Conservation (phyloP, 2,329 filamentous ascomycete genomes). For the Penicillium hesseltinei region DNA sequence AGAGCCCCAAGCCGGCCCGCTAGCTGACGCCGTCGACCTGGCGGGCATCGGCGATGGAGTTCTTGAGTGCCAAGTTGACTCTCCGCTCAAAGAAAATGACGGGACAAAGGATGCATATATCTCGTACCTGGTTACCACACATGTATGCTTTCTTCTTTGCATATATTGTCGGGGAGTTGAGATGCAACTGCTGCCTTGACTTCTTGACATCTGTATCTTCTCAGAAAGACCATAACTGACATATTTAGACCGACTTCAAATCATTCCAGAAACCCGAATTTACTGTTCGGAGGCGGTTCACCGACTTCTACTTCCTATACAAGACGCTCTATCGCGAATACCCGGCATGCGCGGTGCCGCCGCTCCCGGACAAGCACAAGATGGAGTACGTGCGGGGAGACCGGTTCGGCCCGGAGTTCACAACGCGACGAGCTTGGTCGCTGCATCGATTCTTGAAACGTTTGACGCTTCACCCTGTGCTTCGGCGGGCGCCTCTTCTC, state of each 20-base stretch:
- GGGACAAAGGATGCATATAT: slow-evolving; percentile 96
- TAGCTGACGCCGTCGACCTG: slow-evolving; percentile 57
- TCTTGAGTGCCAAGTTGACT: slow-evolving; percentile 78
- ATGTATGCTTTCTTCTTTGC: slow-evolving; percentile 55
- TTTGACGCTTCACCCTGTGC: slow-evolving; percentile 80
- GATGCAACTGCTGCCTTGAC: slow-evolving; percentile 18
- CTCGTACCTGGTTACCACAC: slow-evolving; percentile 88
- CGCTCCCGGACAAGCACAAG: slow-evolving; percentile 95
- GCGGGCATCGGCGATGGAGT: slow-evolving; percentile 68
- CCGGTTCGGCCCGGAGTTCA: slow-evolving; percentile 92
- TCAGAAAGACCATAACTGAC: slow-evolving; percentile 13
- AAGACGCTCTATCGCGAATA: slow-evolving; percentile 86
- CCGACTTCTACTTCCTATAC: slow-evolving; percentile 95
- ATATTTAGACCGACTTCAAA: slow-evolving; percentile 80
- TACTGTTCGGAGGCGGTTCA: slow-evolving; percentile 84
- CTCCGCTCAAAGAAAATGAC: slow-evolving; percentile 90
- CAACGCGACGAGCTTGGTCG: slow-evolving; percentile 79
- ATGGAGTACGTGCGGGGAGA: slow-evolving; percentile 98
- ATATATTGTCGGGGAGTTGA: not conserved
- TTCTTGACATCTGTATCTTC: not conserved
- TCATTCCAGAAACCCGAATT: slow-evolving; percentile 83
- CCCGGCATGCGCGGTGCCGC: slow-evolving; percentile 87
- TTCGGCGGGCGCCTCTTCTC: slow-evolving; percentile 78
- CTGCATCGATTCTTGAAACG: slow-evolving; percentile 87
- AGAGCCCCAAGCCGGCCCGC: slow-evolving; percentile 49